Conservation (phyloP, 352 stramenopile genomes). For the Globisporangium perplexum region DNA sequence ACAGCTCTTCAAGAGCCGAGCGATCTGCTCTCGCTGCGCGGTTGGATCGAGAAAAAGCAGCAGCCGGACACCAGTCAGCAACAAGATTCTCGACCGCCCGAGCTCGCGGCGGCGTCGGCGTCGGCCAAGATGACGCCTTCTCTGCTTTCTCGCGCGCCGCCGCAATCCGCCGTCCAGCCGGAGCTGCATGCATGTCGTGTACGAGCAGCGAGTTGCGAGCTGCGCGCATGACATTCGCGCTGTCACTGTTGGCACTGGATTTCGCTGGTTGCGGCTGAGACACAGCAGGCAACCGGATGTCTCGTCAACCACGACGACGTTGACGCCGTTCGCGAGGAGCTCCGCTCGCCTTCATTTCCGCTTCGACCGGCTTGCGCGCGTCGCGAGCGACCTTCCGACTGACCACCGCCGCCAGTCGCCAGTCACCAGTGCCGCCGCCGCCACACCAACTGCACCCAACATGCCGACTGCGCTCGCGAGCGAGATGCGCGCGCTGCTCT, state of each 20-base stretch:
- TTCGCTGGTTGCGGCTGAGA: background rate
- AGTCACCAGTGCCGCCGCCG: background rate
- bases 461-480: constrained; percentile 1
- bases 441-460: background rate
- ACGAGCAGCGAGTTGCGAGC: too few relatives aligned
- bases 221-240: constrained; percentile 1
- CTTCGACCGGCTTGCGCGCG: background rate
- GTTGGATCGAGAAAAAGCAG: too few relatives aligned
- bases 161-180: too few relatives aligned
- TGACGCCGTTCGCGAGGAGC: too few relatives aligned
- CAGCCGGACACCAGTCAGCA: too few relatives aligned
- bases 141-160: background rate
- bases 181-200: too few relatives aligned
- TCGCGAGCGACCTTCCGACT: too few relatives aligned
- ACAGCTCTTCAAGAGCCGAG: too few relatives aligned
- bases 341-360: background rate
- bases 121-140: background rate
- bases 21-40: too few relatives aligned
- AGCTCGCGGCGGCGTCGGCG: too few relatives aligned
- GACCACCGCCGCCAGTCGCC: too few relatives aligned
- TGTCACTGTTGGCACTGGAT: background rate
- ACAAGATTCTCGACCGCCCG: background rate
- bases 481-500: constrained; percentile 11
- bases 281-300: background rate
- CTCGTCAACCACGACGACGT: background rate